Evolutionary conservation across 2,329 filamentous ascomycete species (phyloP).

Genomic region (Beauveria sp.): DNA sequence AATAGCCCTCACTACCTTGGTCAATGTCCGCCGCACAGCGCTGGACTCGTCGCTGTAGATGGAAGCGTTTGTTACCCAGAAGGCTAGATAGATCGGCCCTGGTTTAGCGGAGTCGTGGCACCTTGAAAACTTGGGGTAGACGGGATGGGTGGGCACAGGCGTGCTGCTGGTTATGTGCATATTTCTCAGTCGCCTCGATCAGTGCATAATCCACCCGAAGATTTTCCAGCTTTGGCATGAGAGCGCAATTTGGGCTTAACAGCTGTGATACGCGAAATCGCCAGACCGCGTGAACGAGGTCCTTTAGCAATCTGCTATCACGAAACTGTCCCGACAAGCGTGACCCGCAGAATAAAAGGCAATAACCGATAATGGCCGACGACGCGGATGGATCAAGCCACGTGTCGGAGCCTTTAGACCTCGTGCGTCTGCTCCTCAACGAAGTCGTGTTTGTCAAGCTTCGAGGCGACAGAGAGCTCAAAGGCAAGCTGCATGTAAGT

Average conservation of each 20-base stretch:
- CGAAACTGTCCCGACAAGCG: background rate
- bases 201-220: constrained; percentile 11
- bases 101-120: background rate
- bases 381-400: constrained; percentile 63
- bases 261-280: background rate
- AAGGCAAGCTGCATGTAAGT: constrained; percentile 86
- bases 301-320: background rate
- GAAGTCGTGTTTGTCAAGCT: constrained; percentile 97
- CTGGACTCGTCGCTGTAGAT: background rate
- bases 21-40: background rate
- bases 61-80: background rate
- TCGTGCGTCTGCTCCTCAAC: constrained; percentile 89
- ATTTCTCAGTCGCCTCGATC: background rate
- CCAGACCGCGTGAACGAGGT: background rate
- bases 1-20: background rate
- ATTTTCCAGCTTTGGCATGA: constrained; percentile 10
- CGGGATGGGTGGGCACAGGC: background rate
- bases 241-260: constrained; percentile 7
- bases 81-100: background rate
- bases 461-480: constrained; percentile 88
- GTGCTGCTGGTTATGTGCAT: constrained; percentile 7
- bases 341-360: background rate
- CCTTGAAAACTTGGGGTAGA: constrained; percentile 9
- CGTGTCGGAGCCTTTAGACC: constrained; percentile 86
- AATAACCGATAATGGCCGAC: constrained; percentile 63